Evolutionary conservation across 257 asterid genomes (phyloP).

Genomic region (Forsythia suspensa): DNA sequence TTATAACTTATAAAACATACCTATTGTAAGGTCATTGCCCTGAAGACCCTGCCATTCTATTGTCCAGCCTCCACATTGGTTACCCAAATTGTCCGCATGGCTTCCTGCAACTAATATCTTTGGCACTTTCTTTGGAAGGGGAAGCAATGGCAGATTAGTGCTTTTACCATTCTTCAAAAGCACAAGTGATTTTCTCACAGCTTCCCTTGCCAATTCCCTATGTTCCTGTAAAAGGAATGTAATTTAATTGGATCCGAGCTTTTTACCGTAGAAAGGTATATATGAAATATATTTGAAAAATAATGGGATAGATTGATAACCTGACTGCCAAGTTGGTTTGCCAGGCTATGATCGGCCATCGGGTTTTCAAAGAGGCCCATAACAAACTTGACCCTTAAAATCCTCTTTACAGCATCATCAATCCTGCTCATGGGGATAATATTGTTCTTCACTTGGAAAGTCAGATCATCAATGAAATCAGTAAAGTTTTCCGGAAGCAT

Average conservation of each 20-base stretch:
- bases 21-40: conserved; percentile 52
- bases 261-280: neutral
- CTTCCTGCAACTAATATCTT: conserved; percentile 57
- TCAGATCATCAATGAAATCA: conserved; percentile 34
- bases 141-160: conserved; percentile 38
- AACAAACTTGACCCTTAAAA: conserved; percentile 40
- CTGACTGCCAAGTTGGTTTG: conserved; percentile 41
- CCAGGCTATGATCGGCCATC: conserved; percentile 36
- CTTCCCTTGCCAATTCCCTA: conserved; percentile 76
- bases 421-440: conserved; percentile 39
- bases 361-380: conserved; percentile 50
- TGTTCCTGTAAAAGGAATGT: conserved; percentile 43
- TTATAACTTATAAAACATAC: conserved; percentile 22
- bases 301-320: conserved; percentile 13
- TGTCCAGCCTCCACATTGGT: conserved; percentile 72
- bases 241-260: neutral
- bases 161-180: conserved; percentile 64
- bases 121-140: conserved; percentile 43
- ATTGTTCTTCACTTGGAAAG: conserved; percentile 37
- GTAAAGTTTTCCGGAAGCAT: conserved; percentile 36
- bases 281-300: neutral
- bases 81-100: conserved; percentile 62
- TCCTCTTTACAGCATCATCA: conserved; percentile 39
- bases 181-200: conserved; percentile 75
- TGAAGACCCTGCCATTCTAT: conserved; percentile 60